Conservation (phyloP, 495 filamentous ascomycete genomes). For the Penicillium maclennaniae region DNA sequence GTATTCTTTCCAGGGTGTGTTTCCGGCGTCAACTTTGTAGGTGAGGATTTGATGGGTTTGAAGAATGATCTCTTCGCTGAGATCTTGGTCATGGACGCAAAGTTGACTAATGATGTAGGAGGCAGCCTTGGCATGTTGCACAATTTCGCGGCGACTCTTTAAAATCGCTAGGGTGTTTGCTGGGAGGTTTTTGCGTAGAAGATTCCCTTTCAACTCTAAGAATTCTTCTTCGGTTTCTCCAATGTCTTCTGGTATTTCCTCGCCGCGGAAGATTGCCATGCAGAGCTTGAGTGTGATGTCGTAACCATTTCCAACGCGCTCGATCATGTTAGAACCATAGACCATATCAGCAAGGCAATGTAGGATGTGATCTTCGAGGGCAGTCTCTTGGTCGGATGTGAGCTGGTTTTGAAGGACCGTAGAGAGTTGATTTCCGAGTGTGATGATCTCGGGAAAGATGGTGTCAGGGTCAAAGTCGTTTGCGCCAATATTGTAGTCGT, state of each 20-base stretch:
- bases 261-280: not conserved
- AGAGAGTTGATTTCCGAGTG: not conserved
- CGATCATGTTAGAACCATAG: slow-evolving; percentile 13
- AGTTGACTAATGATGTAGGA: slow-evolving; percentile 20
- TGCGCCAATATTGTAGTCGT: slow-evolving; percentile 1
- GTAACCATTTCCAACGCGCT: not conserved
- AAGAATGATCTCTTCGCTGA: slow-evolving; percentile 28
- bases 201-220: not conserved
- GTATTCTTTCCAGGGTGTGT: slow-evolving; percentile 20
- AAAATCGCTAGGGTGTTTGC: slow-evolving; percentile 6
- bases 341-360: slow-evolving; percentile 4
- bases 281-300: slow-evolving; percentile 2
- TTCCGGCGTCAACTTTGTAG: slow-evolving; percentile 6
- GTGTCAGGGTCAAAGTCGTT: not conserved
- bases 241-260: not conserved
- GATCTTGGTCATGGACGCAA: slow-evolving; percentile 10
- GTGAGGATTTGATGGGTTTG: slow-evolving; percentile 32
- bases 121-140: slow-evolving; percentile 34
- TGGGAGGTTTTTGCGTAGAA: not conserved
- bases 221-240: not conserved
- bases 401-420: not conserved
- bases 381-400: not conserved
- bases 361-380: not conserved
- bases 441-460: slow-evolving; percentile 1
- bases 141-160: slow-evolving; percentile 23